phyloP scores from a whole-genome alignment of 192 early-diverging fungal genomes.

The Backusella macrospora region DNA sequence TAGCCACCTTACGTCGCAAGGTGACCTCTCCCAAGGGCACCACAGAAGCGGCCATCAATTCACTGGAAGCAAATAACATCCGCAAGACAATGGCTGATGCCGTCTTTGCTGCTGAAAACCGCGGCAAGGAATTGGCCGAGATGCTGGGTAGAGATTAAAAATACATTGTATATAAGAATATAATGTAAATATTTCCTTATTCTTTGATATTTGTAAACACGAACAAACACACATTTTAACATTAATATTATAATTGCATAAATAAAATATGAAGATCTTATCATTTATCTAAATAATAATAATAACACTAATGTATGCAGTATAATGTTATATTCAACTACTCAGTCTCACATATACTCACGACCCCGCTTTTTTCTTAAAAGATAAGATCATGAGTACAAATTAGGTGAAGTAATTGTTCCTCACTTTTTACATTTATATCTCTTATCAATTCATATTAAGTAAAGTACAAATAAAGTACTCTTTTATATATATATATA shows the following conservation, averaged over 20 bases:
- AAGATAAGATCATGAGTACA: constrained; percentile 14
- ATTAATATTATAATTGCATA: constrained; percentile 2
- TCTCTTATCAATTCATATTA: not conserved
- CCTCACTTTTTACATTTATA: not conserved
- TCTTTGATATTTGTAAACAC: constrained; percentile 12
- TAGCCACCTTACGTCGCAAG: constrained; percentile 78
- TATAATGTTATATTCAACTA: constrained; percentile 2
- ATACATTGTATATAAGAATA: not conserved
- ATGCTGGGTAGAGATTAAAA: constrained; percentile 47
- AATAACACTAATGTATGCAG: not conserved
- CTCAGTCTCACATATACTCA: not conserved
- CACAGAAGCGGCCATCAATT: constrained; percentile 86
- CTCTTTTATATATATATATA: too few relatives aligned
- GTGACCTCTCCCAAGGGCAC: constrained; percentile 94
- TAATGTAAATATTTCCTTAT: constrained; percentile 8
- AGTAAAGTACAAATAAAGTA: not conserved
- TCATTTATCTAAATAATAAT: not conserved
- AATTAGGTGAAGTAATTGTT: not conserved
- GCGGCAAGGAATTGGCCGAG: constrained; percentile 72
- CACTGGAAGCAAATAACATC: constrained; percentile 64
- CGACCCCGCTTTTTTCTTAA: constrained; percentile 6
- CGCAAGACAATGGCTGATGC: constrained; percentile 55
- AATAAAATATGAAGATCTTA: constrained; percentile 18
- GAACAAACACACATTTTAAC: not conserved
- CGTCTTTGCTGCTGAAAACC: constrained; percentile 68